These are phyloP conservation scores for Leccinum ponderosum DNA, from an alignment of 1,284 basidiomycete genomes.

Conservation along the genomic window DNA sequence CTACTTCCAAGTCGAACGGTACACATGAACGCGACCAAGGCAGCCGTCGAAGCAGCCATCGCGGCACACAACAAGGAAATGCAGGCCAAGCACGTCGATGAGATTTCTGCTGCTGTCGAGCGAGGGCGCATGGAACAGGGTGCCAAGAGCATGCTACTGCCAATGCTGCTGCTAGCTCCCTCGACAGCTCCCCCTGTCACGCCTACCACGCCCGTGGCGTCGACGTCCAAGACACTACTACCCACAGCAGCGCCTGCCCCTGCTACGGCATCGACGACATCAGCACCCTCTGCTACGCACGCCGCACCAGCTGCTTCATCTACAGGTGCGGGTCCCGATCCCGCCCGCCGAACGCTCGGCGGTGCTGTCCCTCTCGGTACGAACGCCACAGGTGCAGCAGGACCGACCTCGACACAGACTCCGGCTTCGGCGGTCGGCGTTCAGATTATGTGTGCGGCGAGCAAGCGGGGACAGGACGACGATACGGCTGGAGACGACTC, in stretches of 20 bases:
- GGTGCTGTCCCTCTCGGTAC: conserved; percentile 27
- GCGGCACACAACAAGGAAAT: conserved; percentile 48
- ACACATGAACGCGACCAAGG: conserved; percentile 31
- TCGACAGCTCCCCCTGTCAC: conserved; percentile 17
- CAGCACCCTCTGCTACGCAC: conserved; percentile 2
- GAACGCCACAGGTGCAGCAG: conserved; percentile 2
- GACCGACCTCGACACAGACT: not conserved
- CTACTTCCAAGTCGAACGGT: conserved; percentile 42
- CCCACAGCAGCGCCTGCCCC: conserved; percentile 18
- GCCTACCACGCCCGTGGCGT: conserved; percentile 27
- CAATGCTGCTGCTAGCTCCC: conserved; percentile 15
- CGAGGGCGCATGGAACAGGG: conserved; percentile 61
- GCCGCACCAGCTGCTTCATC: conserved; percentile 13
- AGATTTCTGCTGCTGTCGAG: conserved; percentile 64
- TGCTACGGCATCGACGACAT: conserved; percentile 22
- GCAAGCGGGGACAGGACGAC: conserved; percentile 67
- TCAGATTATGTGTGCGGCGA: conserved; percentile 66
- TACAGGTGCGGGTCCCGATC: conserved; percentile 10
- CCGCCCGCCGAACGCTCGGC: conserved; percentile 26
- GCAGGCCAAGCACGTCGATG: conserved; percentile 49
- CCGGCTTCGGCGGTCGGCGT: conserved; percentile 34
- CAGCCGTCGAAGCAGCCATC: conserved; percentile 51
- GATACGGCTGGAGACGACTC: conserved; percentile 52
- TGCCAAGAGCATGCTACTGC: conserved; percentile 47
- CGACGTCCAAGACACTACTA: conserved; percentile 11